phyloP scores from a whole-genome alignment of 805 yeast genomes.

The Limtongia smithiae region DNA sequence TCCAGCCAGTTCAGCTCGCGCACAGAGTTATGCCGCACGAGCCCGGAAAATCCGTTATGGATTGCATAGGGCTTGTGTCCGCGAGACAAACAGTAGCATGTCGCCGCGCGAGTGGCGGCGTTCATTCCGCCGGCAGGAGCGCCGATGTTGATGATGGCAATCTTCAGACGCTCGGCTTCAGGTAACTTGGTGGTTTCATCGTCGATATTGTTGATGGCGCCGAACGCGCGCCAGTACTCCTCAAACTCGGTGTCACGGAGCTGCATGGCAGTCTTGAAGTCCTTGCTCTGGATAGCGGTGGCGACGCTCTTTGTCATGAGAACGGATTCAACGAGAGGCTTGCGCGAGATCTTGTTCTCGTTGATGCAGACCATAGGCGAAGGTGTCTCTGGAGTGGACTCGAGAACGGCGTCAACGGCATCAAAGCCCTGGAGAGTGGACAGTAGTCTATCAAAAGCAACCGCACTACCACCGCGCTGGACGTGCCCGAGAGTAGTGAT shows the following conservation, averaged over 20 bases:
- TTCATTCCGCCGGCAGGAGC: conserved; percentile 98
- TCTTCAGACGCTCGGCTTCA: conserved; percentile 56
- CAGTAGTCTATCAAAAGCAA: conserved; percentile 84
- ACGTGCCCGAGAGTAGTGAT: conserved; percentile 96
- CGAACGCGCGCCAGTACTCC: conserved; percentile 71
- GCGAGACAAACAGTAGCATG: conserved; percentile 77
- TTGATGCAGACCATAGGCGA: conserved; percentile 90
- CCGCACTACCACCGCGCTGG: conserved; percentile 98
- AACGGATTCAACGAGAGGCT: conserved; percentile 87
- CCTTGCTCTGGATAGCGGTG: conserved; percentile 69
- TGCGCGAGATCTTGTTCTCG: conserved; percentile 82
- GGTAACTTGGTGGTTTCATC: conserved; percentile 61
- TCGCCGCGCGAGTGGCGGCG: conserved; percentile 86
- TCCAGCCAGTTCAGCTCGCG: conserved; percentile 74
- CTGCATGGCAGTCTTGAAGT: conserved; percentile 81
- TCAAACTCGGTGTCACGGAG: conserved; percentile 84
- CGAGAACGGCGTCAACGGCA: conserved; percentile 90
- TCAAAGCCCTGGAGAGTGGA: conserved; percentile 98
- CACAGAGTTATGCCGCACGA: conserved; percentile 84
- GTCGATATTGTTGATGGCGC: conserved; percentile 64
- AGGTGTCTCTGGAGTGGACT: conserved; percentile 83
- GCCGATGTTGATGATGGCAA: conserved; percentile 88
- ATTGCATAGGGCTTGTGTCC: conserved; percentile 92
- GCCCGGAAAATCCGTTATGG: conserved; percentile 89
- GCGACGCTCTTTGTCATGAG: conserved; percentile 85